These are phyloP conservation scores for Lachnellula suecica DNA, from an alignment of 2,329 filamentous ascomycete genomes.

Conservation along the genomic window DNA sequence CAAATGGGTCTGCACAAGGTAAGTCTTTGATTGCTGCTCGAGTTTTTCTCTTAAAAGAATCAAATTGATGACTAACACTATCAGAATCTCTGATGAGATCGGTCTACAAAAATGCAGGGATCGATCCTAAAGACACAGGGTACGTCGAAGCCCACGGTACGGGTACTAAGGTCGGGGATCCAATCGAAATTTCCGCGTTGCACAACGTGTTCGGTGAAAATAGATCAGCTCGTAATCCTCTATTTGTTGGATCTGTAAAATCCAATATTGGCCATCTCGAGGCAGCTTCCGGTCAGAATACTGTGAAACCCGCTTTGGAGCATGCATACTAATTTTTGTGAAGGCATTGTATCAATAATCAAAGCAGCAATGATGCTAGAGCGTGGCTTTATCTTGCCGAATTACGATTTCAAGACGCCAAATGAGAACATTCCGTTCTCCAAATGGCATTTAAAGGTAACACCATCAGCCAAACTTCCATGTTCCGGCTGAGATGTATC, in stretches of 20 bases:
- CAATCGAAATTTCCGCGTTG: slow-evolving; percentile 24
- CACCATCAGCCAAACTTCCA: neutral
- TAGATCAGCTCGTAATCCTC: slow-evolving; percentile 19
- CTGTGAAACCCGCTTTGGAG: neutral
- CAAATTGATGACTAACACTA: slow-evolving; percentile 2
- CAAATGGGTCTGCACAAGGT: slow-evolving; percentile 44
- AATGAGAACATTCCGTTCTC: slow-evolving; percentile 39
- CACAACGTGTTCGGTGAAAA: slow-evolving; percentile 26
- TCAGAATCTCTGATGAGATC: slow-evolving; percentile 27
- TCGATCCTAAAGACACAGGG: slow-evolving; percentile 14
- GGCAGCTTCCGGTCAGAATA: slow-evolving; percentile 23
- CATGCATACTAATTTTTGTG: neutral
- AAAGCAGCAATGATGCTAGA: slow-evolving; percentile 31
- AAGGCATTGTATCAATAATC: slow-evolving; percentile 27
- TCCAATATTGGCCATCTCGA: slow-evolving; percentile 30
- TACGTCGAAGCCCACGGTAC: slow-evolving; percentile 21
- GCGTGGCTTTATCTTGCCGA: slow-evolving; percentile 28
- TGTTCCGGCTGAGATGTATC: neutral
- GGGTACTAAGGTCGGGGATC: slow-evolving; percentile 21
- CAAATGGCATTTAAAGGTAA: slow-evolving; percentile 39
- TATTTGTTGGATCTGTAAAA: slow-evolving; percentile 28
- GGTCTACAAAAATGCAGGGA: slow-evolving; percentile 12
- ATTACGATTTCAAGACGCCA: slow-evolving; percentile 34
- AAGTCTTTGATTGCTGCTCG: too few relatives aligned
- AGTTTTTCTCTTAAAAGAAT: neutral